These are phyloP conservation scores for Kwoniella heveanensis DNA, from an alignment of 768 basidiomycete species.

Conservation along the genomic window DNA sequence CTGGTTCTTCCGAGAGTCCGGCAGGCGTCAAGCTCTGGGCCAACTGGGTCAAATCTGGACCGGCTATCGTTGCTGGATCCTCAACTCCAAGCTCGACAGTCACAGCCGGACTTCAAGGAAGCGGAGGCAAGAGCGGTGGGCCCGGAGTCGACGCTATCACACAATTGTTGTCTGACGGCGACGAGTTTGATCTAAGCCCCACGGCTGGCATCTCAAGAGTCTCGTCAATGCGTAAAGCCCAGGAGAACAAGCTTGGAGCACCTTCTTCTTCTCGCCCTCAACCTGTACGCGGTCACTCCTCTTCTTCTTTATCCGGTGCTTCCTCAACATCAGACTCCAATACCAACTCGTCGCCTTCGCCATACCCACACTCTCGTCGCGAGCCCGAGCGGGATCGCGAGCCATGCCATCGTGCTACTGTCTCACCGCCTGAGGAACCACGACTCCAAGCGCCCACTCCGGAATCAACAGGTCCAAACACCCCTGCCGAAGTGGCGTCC, in stretches of 20 bases:
- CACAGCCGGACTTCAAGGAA: background rate
- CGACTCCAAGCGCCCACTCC: conserved; percentile 11
- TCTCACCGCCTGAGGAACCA: background rate
- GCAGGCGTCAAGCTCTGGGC: conserved; percentile 39
- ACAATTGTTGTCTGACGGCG: conserved; percentile 20
- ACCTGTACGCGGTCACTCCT: background rate
- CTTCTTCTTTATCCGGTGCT: background rate
- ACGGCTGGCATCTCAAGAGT: conserved; percentile 13
- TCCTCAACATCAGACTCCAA: background rate
- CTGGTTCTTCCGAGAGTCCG: conserved; percentile 21
- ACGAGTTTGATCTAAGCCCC: conserved; percentile 12
- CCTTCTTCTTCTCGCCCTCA: background rate
- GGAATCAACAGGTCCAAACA: conserved; percentile 3
- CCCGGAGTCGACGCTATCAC: conserved; percentile 18
- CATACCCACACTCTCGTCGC: background rate
- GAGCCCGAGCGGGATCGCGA: too few relatives aligned
- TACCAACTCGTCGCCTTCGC: background rate
- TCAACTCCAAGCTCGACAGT: conserved; percentile 3
- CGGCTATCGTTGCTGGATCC: background rate
- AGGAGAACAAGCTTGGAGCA: conserved; percentile 2
- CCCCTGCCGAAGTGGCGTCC: background rate
- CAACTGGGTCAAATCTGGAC: conserved; percentile 26
- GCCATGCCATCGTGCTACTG: background rate
- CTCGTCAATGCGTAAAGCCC: conserved; percentile 4
- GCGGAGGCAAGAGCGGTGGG: background rate